These are phyloP conservation scores for Epichloe bromicola DNA, from an alignment of 2,329 filamentous ascomycete species.

Conservation along the genomic window DNA sequence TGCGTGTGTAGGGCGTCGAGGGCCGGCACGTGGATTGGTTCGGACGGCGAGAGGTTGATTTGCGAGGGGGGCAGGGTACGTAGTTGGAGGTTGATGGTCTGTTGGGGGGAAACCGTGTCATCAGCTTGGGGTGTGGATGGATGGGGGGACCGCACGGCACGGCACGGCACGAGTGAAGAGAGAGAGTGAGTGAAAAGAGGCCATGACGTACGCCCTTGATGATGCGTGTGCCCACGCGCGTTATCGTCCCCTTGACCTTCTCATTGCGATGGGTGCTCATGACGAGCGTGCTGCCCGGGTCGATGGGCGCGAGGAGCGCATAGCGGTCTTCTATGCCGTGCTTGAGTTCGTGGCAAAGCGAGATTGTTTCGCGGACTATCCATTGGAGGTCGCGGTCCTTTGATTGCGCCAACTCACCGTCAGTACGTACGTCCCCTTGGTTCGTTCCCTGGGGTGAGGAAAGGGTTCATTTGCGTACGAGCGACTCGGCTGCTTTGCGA, in stretches of 20 bases:
- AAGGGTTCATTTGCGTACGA: constrained; percentile 26
- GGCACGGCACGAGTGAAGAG: too few relatives aligned
- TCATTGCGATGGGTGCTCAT: constrained; percentile 80
- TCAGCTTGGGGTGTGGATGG: too few relatives aligned
- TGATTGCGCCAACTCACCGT: background rate
- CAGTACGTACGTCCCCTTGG: background rate
- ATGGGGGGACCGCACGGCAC: too few relatives aligned
- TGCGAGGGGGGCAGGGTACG: constrained; percentile 47
- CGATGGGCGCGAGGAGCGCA: constrained; percentile 68
- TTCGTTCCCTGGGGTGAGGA: background rate
- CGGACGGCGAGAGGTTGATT: constrained; percentile 34
- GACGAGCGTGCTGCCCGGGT: constrained; percentile 78
- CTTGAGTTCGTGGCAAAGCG: constrained; percentile 36
- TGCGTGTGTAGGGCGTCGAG: constrained; percentile 61
- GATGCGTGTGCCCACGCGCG: constrained; percentile 77
- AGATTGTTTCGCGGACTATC: constrained; percentile 37
- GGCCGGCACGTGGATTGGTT: constrained; percentile 50
- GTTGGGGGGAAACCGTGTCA: background rate
- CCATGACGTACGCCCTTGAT: constrained; percentile 64
- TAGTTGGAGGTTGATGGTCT: constrained; percentile 69
- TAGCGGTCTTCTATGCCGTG: constrained; percentile 78
- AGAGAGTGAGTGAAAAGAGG: background rate
- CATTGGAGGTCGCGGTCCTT: constrained; percentile 41
- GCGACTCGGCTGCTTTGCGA: constrained; percentile 33
- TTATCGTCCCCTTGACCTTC: constrained; percentile 83